These are phyloP conservation scores for Simplicillium sp. DNA, from an alignment of 2,329 filamentous ascomycete genomes.

Conservation along the genomic window DNA sequence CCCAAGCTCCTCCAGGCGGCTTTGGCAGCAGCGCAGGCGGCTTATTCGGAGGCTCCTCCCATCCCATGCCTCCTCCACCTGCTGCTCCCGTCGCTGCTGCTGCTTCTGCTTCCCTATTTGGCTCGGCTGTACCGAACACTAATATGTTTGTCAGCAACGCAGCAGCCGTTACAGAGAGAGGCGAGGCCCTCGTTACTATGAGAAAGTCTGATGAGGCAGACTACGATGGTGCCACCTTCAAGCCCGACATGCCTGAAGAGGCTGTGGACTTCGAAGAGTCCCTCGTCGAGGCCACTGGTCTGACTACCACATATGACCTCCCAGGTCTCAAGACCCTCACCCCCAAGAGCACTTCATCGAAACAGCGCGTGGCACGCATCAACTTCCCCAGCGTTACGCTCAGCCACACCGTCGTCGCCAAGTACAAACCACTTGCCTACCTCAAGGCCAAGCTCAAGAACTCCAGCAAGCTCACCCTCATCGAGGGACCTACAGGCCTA, in stretches of 20 bases:
- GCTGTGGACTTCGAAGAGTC: constrained; percentile 33
- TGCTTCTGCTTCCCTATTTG: neutral
- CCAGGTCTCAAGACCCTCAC: constrained; percentile 46
- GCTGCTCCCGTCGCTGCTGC: neutral
- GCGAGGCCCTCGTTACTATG: no score
- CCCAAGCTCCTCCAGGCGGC: neutral
- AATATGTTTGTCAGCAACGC: no score
- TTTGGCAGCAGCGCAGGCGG: neutral
- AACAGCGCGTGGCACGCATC: constrained; percentile 51
- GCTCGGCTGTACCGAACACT: no score
- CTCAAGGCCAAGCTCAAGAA: constrained; percentile 50
- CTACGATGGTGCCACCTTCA: no score
- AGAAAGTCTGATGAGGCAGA: no score
- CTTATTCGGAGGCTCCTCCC: neutral
- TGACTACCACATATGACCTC: constrained; percentile 53
- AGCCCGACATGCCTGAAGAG: neutral
- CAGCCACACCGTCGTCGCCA: constrained; percentile 49
- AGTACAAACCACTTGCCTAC: constrained; percentile 50
- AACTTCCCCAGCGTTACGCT: constrained; percentile 40
- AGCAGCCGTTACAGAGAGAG: no score
- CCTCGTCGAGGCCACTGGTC: constrained; percentile 46
- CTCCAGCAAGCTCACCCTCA: constrained; percentile 42
- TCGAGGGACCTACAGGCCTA: constrained; percentile 44
- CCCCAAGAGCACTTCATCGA: constrained; percentile 38
- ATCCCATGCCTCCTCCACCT: no score